phyloP scores from a whole-genome alignment of 768 basidiomycete genomes.

The Mycena capillaripes region DNA sequence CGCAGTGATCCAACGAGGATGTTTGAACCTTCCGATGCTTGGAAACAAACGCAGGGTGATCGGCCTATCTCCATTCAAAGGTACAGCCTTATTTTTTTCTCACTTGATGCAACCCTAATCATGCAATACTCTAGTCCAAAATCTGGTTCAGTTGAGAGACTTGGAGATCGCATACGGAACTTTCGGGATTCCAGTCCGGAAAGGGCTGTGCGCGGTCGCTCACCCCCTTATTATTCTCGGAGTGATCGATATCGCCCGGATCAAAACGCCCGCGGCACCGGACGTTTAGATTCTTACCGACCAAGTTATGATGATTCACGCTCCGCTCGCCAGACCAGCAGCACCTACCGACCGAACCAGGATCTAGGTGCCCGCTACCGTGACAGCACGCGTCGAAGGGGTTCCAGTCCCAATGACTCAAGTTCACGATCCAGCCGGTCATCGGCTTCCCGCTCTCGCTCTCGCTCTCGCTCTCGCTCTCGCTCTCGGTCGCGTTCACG shows the following conservation, averaged over 20 bases:
- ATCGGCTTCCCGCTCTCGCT: constrained; percentile 12
- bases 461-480: constrained; percentile 36
- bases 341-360: constrained; percentile 14
- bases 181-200: constrained; percentile 54
- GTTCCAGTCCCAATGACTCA: constrained; percentile 21
- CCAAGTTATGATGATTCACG: constrained; percentile 57
- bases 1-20: constrained; percentile 60
- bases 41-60: constrained; percentile 73
- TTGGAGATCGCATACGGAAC: constrained; percentile 50
- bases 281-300: constrained; percentile 65
- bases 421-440: constrained; percentile 29
- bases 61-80: constrained; percentile 55
- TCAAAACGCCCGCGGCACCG: constrained; percentile 55
- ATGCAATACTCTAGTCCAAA: constrained; percentile 41
- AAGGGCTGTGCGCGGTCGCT: constrained; percentile 49
- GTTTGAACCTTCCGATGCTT: constrained; percentile 81
- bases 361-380: background rate
- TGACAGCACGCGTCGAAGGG: constrained; percentile 12
- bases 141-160: constrained; percentile 47
- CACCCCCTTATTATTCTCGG: constrained; percentile 41
- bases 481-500: constrained; percentile 41
- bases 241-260: constrained; percentile 69
- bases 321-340: constrained; percentile 27
- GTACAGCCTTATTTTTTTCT: constrained; percentile 50
- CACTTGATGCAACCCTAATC: constrained; percentile 30